Evolutionary conservation across 345 rosid genomes (phyloP).

Genomic region (Zanthoxylum bungeanum): DNA sequence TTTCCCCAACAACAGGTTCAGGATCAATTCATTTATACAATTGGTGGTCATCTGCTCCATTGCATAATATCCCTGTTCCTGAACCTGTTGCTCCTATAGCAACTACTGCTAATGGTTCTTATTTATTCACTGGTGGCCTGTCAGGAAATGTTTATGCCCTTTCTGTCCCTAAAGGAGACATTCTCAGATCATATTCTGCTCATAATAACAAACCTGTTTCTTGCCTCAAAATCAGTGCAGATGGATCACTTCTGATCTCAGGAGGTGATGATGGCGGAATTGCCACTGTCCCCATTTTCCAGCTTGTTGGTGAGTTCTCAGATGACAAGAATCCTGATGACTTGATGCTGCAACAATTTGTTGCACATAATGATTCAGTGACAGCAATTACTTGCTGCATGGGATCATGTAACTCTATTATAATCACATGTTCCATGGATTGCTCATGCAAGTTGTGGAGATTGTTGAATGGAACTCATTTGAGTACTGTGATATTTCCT

Average conservation of each 20-base stretch:
- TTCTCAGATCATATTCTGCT: conserved; percentile 29
- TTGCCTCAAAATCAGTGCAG: conserved; percentile 31
- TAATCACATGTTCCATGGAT: conserved; percentile 39
- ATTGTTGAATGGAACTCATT: conserved; percentile 20
- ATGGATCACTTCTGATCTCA: conserved; percentile 41
- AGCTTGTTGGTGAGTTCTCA: conserved; percentile 18
- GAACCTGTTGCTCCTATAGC: conserved; percentile 47
- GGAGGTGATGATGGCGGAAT: conserved; percentile 45
- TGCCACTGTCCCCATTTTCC: conserved; percentile 30
- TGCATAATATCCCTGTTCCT: conserved; percentile 41
- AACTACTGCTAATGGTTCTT: conserved; percentile 32
- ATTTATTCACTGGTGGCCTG: conserved; percentile 43
- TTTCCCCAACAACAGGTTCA: conserved; percentile 31
- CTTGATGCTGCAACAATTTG: conserved; percentile 19
- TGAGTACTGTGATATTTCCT: conserved; percentile 31
- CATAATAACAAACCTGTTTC: conserved; percentile 40
- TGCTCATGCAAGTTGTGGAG: conserved; percentile 40
- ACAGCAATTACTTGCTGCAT: conserved; percentile 20
- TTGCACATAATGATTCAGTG: conserved; percentile 40
- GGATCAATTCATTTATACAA: conserved; percentile 43
- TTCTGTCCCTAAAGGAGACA: conserved; percentile 34
- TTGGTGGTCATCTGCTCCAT: conserved; percentile 40
- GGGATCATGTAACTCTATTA: conserved; percentile 13
- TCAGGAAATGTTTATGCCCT: conserved; percentile 32
- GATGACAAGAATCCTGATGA: not conserved